These are phyloP conservation scores for Phytomonas francai DNA, from an alignment of 208 protist genomes.

Conservation along the genomic window DNA sequence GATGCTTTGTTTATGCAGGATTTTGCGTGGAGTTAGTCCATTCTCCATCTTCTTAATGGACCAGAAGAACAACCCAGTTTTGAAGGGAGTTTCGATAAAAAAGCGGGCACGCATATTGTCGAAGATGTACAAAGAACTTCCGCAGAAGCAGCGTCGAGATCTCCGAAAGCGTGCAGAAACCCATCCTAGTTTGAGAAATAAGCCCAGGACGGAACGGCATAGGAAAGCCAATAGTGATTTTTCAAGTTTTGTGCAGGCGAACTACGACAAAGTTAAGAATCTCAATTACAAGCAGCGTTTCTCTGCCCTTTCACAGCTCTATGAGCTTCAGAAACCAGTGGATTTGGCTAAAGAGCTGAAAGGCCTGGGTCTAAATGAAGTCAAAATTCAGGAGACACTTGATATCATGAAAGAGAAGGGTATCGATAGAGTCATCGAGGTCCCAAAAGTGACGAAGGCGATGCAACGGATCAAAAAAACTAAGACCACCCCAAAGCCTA, in stretches of 20 bases:
- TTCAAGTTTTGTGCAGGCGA: conserved; percentile 60
- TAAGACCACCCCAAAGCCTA: conserved; percentile 9
- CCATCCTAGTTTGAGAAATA: conserved; percentile 47
- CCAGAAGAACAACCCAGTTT: conserved; percentile 72
- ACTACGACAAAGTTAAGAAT: conserved; percentile 62
- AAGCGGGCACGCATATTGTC: conserved; percentile 58
- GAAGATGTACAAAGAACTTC: conserved; percentile 81
- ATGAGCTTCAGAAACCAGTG: conserved; percentile 66
- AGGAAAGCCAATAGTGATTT: conserved; percentile 28
- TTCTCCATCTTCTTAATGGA: conserved; percentile 88
- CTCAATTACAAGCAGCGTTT: conserved; percentile 68
- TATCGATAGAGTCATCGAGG: conserved; percentile 17
- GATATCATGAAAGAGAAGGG: conserved; percentile 16
- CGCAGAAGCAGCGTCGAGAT: conserved; percentile 35
- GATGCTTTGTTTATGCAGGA: conserved; percentile 58
- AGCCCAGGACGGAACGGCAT: conserved; percentile 12
- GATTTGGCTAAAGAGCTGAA: conserved; percentile 51
- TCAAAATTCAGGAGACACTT: conserved; percentile 17
- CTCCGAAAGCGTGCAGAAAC: conserved; percentile 54
- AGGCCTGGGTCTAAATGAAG: conserved; percentile 10
- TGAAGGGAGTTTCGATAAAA: conserved; percentile 58
- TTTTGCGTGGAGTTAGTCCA: conserved; percentile 67
- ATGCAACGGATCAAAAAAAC: conserved; percentile 8
- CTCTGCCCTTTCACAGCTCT: conserved; percentile 64
- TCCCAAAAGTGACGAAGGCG: conserved; percentile 10